A percentile compares a stretch with the other conserved stretches of the same genome.
Conservation (phyloP, 495 filamentous ascomycete species). For the Trichodelitschia bisporula region DNA sequence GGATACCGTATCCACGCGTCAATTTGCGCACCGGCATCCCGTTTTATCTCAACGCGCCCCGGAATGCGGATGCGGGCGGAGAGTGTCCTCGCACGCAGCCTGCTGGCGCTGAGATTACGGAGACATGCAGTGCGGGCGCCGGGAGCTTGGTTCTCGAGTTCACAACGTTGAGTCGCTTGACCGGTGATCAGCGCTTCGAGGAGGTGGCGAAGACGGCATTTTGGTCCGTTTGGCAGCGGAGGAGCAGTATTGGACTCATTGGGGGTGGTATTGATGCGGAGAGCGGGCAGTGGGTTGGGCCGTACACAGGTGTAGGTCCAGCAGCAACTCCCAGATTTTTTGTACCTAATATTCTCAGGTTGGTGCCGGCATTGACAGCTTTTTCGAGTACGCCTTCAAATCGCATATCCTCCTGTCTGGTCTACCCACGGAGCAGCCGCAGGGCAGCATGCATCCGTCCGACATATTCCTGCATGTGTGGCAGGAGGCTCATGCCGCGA, state of each 20-base stretch:
- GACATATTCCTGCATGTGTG: conserved; percentile 51
- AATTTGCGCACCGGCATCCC: conserved; percentile 82
- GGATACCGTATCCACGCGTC: conserved; percentile 81
- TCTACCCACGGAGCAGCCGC: conserved; percentile 15
- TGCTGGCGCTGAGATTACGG: conserved; percentile 48
- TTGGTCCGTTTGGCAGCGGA: conserved; percentile 76
- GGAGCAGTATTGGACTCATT: conserved; percentile 68
- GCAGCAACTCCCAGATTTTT: no score
- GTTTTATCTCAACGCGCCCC: conserved; percentile 62
- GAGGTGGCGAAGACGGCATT: conserved; percentile 76
- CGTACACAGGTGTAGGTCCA: conserved; percentile 66
- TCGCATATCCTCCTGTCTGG: conserved; percentile 72
- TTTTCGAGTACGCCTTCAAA: conserved; percentile 95
- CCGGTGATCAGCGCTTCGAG: conserved; percentile 68
- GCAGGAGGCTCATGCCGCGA: conserved; percentile 61
- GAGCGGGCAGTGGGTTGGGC: conserved; percentile 66
- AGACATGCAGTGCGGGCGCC: conserved; percentile 89
- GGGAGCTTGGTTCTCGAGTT: conserved; percentile 89
- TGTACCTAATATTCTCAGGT: no score
- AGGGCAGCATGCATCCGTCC: not conserved
- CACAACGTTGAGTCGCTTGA: conserved; percentile 67
- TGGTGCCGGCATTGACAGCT: conserved; percentile 88
- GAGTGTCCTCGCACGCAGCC: conserved; percentile 16
- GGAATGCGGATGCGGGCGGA: conserved; percentile 22
- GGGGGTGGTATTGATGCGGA: conserved; percentile 85